Percentiles rank a stretch among this genome's conserved stretches.
These are phyloP conservation scores for Inga leiocalycina DNA, from an alignment of 306 rosid genomes.

Conservation along the genomic window DNA sequence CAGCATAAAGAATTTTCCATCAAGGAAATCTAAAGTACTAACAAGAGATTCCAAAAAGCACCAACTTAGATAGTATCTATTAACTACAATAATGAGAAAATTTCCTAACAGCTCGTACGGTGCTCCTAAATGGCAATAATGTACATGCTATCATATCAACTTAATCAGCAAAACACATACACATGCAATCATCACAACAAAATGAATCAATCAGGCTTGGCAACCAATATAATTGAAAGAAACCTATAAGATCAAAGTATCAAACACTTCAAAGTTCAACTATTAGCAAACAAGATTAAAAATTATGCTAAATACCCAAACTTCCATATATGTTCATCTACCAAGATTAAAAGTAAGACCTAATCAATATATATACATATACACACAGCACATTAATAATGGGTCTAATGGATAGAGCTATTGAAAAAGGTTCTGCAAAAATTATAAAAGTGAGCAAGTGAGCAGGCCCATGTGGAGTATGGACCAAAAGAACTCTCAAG, in stretches of 20 bases:
- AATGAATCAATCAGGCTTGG: slow-evolving; percentile 18
- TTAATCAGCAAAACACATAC: slow-evolving; percentile 22
- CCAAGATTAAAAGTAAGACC: no score
- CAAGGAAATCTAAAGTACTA: slow-evolving; percentile 10
- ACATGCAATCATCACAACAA: slow-evolving; percentile 9
- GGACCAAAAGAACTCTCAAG: slow-evolving; percentile 6
- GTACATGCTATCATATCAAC: slow-evolving; percentile 1
- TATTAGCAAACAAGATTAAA: no score
- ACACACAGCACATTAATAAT: no score
- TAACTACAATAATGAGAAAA: slow-evolving; percentile 7
- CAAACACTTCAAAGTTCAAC: no score
- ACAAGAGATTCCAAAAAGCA: background rate
- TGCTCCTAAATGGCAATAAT: background rate
- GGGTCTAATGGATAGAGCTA: background rate
- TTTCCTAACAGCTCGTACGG: background rate
- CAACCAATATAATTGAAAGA: background rate
- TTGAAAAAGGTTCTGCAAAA: slow-evolving; percentile 33
- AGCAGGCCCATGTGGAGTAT: slow-evolving; percentile 21
- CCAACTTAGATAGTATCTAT: background rate
- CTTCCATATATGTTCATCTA: no score
- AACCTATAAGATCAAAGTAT: no score
- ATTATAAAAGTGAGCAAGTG: slow-evolving; percentile 19
- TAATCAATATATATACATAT: no score
- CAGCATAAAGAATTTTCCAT: background rate
- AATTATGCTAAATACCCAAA: no score